These are phyloP conservation scores for Gastrodia elata DNA, from an alignment of 106 monocot species.

Conservation along the genomic window DNA sequence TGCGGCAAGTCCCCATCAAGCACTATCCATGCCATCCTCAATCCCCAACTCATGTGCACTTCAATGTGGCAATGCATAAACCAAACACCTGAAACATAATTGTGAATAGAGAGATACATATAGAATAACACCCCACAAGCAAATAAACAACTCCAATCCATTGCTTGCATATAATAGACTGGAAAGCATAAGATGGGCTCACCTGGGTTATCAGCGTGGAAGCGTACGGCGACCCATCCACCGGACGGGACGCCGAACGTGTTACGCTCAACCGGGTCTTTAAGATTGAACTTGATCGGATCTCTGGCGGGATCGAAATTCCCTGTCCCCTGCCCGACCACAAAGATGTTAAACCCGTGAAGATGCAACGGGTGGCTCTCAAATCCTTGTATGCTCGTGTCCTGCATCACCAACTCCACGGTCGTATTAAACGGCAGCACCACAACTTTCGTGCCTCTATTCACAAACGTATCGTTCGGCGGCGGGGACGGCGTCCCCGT, in stretches of 20 bases:
- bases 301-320: slow-evolving; percentile 28
- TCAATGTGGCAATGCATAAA: slow-evolving; percentile 27
- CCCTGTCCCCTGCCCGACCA: slow-evolving; percentile 32
- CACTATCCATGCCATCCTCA: slow-evolving; percentile 20
- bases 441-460: slow-evolving; percentile 12
- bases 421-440: slow-evolving; percentile 19
- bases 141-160: neutral
- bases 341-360: slow-evolving; percentile 41
- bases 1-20: slow-evolving; percentile 11
- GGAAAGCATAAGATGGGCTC: neutral
- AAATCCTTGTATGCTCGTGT: slow-evolving; percentile 21
- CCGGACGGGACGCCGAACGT: slow-evolving; percentile 37
- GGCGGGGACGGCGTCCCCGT: slow-evolving; percentile 20
- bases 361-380: slow-evolving; percentile 52
- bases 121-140: no score
- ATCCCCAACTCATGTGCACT: slow-evolving; percentile 23
- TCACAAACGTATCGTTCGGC: slow-evolving; percentile 14
- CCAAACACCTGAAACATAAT: slow-evolving; percentile 15
- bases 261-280: slow-evolving; percentile 36
- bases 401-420: slow-evolving; percentile 36
- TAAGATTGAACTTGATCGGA: slow-evolving; percentile 15
- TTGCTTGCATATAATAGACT: neutral
- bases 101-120: no score
- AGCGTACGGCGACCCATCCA: slow-evolving; percentile 45
- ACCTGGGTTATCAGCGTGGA: slow-evolving; percentile 46